Evolutionary conservation across 352 stramenopile genomes (phyloP), one percentile per base, ranked within the genome.

Genomic region (Phytophthora nicotianae): DNA sequence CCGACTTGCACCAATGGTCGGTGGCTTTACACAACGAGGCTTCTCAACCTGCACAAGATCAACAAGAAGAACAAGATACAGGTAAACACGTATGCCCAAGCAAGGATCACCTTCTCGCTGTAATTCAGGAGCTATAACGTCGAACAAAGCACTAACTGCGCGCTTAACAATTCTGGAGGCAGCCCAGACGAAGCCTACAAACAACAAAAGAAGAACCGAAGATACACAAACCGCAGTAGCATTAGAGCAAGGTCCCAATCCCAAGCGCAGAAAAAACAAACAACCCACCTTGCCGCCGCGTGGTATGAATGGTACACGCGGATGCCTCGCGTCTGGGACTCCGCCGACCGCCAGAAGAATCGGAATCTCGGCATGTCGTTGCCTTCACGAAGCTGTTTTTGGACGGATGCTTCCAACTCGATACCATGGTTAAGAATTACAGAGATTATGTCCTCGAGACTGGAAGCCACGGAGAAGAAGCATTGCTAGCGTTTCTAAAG

Each of bases 401-500:
- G 11, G 32, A n/a, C 1, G 32, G 6, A 3, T 10, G 32, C 13
- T 38, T 38, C 13, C 3, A 2, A 13, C 13, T 38, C 2, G 13
- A 38, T 38, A 2, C 10, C 32, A 38, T 5, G 1, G 13, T 13
- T 2, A 13, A n/a, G 13, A 13, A 38, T 6, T 38, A 17, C 13
- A 38, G n/a, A 38, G 13, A 38, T n/a, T 13, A 38, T 5, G 32
- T 38, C 32, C 13, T 38, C 32, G 13, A 38, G 2, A 9, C 32
- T 5, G 32, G 32, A 1, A 10, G 32, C 2, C 32, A 5, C 13
- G 32, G 3, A 5, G 32, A 68, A 20, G 5, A 24, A 5, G 19
- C n/a, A 0, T 29, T 64, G 2, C 14, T 69, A 16, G 7, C 9
- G 0, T 64, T 64, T 19, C 13, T 69, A n/a, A 57, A 58, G 35